A percentile compares a stretch with the other conserved stretches of the same genome.
phyloP scores from a whole-genome alignment of 805 yeast species.

The Scheffersomyces amazonensis region DNA sequence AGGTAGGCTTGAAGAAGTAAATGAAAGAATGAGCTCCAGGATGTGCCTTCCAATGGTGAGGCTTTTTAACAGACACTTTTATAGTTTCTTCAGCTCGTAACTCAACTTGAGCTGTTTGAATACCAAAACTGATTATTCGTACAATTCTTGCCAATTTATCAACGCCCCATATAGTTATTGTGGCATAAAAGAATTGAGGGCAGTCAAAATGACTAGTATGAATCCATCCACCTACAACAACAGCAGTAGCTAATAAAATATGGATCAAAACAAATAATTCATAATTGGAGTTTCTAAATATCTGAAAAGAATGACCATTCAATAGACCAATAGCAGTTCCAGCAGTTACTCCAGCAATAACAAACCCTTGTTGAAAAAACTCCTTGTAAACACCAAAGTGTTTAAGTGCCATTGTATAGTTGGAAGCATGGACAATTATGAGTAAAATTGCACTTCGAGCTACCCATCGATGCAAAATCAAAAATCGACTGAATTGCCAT shows the following conservation, averaged over 20 bases:
- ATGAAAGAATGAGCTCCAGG: constrained; percentile 40
- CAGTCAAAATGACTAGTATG: constrained; percentile 40
- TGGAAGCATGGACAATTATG: constrained; percentile 42
- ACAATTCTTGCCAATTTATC: constrained; percentile 31
- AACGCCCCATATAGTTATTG: constrained; percentile 34
- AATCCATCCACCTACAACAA: constrained; percentile 53
- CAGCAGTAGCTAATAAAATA: constrained; percentile 33
- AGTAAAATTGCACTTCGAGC: constrained; percentile 44
- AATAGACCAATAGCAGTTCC: constrained; percentile 36
- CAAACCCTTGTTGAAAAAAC: constrained; percentile 14
- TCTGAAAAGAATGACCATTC: constrained; percentile 46
- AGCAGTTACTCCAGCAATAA: constrained; percentile 28
- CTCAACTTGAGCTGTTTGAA: constrained; percentile 30
- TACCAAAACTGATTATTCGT: constrained; percentile 30
- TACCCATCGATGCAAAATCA: constrained; percentile 57
- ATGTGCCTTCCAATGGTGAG: constrained; percentile 42
- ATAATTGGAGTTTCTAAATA: constrained; percentile 52
- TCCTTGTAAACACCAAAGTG: constrained; percentile 5
- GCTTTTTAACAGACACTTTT: constrained; percentile 46
- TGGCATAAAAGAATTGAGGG: constrained; percentile 22
- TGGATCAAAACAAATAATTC: constrained; percentile 44
- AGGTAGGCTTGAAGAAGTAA: constrained; percentile 34
- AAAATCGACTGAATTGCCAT: constrained; percentile 46
- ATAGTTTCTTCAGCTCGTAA: constrained; percentile 36
- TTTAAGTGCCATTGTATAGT: constrained; percentile 5